Conservation (phyloP, 2,329 filamentous ascomycete genomes). For the Colletotrichum brevisporum region DNA sequence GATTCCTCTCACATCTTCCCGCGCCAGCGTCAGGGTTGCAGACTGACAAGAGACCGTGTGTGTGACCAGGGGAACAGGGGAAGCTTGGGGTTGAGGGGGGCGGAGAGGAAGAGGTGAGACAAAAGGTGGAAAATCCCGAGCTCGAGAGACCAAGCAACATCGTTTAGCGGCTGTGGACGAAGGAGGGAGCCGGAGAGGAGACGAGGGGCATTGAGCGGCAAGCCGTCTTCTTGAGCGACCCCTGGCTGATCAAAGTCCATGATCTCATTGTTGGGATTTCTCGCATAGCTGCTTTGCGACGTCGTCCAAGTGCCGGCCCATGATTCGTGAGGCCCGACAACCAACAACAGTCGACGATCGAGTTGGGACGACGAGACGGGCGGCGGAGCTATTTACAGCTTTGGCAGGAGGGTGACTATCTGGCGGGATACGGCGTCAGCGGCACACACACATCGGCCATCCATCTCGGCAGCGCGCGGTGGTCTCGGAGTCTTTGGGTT, state of each 20-base stretch:
- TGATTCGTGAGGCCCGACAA: conserved; percentile 26
- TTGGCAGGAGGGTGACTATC: not conserved
- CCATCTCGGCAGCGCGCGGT: not conserved
- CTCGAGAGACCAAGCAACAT: conserved; percentile 7
- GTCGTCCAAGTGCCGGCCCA: conserved; percentile 31
- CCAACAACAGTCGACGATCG: not conserved
- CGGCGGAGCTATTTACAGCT: conserved; percentile 4
- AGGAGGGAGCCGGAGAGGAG: conserved; percentile 2
- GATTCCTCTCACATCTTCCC: conserved; percentile 12
- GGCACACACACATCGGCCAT: not conserved
- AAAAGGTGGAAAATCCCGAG: conserved; percentile 22
- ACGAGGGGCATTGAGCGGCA: not conserved
- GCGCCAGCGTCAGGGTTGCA: conserved; percentile 36
- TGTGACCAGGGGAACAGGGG: conserved; percentile 4
- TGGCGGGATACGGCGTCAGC: not conserved
- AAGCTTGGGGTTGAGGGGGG: conserved; percentile 4
- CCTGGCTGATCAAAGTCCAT: conserved; percentile 30
- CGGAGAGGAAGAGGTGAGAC: conserved; percentile 7
- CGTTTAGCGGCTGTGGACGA: not conserved
- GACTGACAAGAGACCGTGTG: conserved; percentile 16
- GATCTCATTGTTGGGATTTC: conserved; percentile 20
- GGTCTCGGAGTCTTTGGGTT: conserved; percentile 1
- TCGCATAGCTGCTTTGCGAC: conserved; percentile 28
- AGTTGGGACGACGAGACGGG: conserved; percentile 22
- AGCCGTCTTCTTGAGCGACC: not conserved